Evolutionary conservation across 768 basidiomycete genomes (phyloP).

Genomic region (Tremella yokohamensis): DNA sequence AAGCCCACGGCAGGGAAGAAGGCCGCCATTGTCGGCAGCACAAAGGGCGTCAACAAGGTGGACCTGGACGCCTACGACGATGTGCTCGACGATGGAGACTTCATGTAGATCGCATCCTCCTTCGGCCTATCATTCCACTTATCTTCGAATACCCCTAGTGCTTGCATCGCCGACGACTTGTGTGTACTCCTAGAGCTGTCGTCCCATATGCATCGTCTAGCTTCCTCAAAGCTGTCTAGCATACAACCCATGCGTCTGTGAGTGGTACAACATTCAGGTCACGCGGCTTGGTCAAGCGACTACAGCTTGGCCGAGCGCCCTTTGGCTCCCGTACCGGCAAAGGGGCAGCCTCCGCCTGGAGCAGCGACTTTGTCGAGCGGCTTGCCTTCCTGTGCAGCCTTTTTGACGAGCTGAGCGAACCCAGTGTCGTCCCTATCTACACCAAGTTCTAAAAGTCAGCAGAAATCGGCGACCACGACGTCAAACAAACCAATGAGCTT

Average conservation of each 20-base stretch:
- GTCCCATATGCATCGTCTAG: too few relatives aligned
- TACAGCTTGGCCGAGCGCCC: conserved; percentile 35
- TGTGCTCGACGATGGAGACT: conserved; percentile 86
- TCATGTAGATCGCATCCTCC: conserved; percentile 69
- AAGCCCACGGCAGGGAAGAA: conserved; percentile 53
- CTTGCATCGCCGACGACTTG: too few relatives aligned
- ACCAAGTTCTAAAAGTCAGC: conserved; percentile 39
- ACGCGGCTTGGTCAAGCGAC: conserved; percentile 11
- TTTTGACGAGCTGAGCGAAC: conserved; percentile 47
- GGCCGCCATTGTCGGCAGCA: neutral
- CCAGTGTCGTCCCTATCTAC: conserved; percentile 50
- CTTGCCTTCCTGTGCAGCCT: conserved; percentile 48
- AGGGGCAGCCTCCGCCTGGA: conserved; percentile 48
- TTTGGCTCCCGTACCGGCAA: conserved; percentile 32
- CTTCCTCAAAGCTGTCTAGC: too few relatives aligned
- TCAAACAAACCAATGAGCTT: conserved; percentile 46
- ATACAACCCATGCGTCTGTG: too few relatives aligned
- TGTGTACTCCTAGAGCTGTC: too few relatives aligned
- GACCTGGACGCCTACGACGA: conserved; percentile 83
- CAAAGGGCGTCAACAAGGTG: conserved; percentile 55
- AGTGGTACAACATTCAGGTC: too few relatives aligned
- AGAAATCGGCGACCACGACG: neutral
- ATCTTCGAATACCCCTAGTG: too few relatives aligned
- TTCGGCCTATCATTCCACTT: conserved; percentile 51
- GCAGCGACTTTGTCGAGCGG: conserved; percentile 36